Percentiles rank a stretch among this genome's conserved stretches.
Conservation (phyloP, 2,329 filamentous ascomycete species). For the Penicillium sp. region DNA sequence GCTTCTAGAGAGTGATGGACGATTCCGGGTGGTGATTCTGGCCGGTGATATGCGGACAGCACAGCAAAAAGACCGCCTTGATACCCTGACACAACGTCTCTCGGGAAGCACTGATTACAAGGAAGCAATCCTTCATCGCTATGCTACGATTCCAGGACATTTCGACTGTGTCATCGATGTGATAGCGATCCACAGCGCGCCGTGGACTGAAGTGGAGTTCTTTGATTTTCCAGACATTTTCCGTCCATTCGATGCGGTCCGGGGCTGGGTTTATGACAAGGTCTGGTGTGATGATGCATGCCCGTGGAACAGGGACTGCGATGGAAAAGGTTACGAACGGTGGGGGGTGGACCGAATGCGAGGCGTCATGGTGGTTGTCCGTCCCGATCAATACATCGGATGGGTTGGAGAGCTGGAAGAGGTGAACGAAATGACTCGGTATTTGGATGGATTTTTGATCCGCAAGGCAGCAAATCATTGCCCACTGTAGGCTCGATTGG, state of each 20-base stretch:
- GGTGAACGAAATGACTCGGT: conserved; percentile 25
- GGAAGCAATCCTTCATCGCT: conserved; percentile 47
- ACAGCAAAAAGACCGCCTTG: conserved; percentile 51
- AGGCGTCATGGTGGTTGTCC: conserved; percentile 29
- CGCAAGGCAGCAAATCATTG: not conserved
- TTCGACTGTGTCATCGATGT: conserved; percentile 61
- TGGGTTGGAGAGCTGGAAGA: conserved; percentile 35
- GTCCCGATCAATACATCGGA: conserved; percentile 36
- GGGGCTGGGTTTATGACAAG: conserved; percentile 62
- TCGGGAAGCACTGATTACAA: conserved; percentile 12
- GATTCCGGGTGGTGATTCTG: conserved; percentile 55
- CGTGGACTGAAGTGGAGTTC: conserved; percentile 54
- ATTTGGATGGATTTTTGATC: conserved; percentile 30
- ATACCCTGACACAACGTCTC: conserved; percentile 52
- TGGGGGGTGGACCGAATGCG: conserved; percentile 32
- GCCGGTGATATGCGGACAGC: conserved; percentile 59
- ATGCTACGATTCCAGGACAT: conserved; percentile 41
- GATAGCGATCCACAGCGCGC: conserved; percentile 62
- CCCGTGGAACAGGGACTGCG: conserved; percentile 28
- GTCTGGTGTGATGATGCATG: conserved; percentile 58
- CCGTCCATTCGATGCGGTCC: conserved; percentile 50
- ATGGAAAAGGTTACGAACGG: conserved; percentile 33
- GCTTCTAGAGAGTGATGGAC: conserved; percentile 39
- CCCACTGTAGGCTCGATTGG: not conserved
- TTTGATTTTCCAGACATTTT: conserved; percentile 56